Percentiles rank a stretch among this genome's conserved stretches.
Evolutionary conservation across 257 asterid genomes (phyloP).

Genomic region (Fraxinus quadrangulata): DNA sequence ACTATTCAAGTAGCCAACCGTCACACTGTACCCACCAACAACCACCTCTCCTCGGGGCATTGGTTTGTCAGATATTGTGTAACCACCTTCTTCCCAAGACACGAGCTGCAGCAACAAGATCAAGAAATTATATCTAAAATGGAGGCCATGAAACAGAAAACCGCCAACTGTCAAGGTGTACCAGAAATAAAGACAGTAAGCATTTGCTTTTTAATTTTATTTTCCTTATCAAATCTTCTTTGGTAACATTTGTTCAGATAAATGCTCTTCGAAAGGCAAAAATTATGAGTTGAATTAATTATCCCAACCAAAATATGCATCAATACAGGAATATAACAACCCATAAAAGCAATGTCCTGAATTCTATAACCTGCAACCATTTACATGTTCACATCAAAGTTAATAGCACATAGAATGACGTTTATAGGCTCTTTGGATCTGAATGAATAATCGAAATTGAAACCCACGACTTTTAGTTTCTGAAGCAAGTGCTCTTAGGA

Average conservation of each 20-base stretch:
- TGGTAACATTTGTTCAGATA: neutral
- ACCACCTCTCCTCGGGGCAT: slow-evolving; percentile 93
- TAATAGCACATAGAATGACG: neutral
- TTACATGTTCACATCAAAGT: neutral
- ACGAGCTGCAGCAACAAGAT: slow-evolving; percentile 61
- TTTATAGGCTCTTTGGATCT: neutral
- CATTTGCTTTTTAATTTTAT: neutral
- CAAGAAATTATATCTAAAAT: slow-evolving; percentile 20
- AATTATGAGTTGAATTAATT: neutral
- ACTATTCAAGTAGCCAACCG: slow-evolving; percentile 82
- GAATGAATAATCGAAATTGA: neutral
- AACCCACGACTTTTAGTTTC: neutral
- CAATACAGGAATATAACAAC: neutral
- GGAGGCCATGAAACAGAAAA: neutral
- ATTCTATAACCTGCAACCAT: neutral
- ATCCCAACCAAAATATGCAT: neutral
- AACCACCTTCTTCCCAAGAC: slow-evolving; percentile 95
- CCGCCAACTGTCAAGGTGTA: neutral
- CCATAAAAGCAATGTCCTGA: neutral
- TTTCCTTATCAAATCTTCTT: neutral
- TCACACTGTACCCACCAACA: slow-evolving; percentile 82
- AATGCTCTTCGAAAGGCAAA: slow-evolving; percentile 6
- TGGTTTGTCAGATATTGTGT: slow-evolving; percentile 71
- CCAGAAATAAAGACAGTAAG: slow-evolving; percentile 14
- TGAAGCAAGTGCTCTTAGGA: neutral